Evolutionary conservation across 2,329 filamentous ascomycete genomes (phyloP), one percentile per base, ranked within the genome.

Genomic region (Calonectria pteridis): DNA sequence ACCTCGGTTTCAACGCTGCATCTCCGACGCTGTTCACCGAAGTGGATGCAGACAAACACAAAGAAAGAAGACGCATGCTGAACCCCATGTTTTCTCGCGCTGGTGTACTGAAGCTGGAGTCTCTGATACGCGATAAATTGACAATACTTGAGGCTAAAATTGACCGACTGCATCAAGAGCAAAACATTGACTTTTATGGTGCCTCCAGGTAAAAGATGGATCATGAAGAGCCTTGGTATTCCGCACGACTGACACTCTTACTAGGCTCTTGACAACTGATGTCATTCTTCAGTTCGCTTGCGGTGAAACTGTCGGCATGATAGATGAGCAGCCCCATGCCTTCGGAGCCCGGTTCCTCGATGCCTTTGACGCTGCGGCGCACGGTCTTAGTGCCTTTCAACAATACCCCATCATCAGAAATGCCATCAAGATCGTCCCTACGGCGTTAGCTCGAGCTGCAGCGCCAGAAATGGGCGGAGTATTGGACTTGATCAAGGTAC

Each of bases 71-170:
- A 5, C 55, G 29, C 6, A 59, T 59, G 55, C 33, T 59, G 1
- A 59, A 40, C 33, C 55, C 55, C n/a, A 59, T 59, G 55, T 59
- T 59, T 40, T 59, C 55, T 16, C 55, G 55, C 7, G 33, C 55
- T 4, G 55, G 55, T 16, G 55, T 59, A 33, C 18, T 59, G 6
- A 59, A 59, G 23, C 33, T 59, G 1, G 55, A 59, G 33, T 26
- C 55, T 1, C n/a, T 59, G n/a, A 59, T 59, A 6, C 55, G 55
- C 13, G 13, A 59, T 7, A 59, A 59, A 23, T 40, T 59, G 33
- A 40, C 55, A 16, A 35, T 59, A 18, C 55, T 59, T 7, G 55
- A 59, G 29, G 35, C 31, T 2, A 59, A 59, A n/a, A 59, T 59
- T 26, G 33, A 59, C n/a, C 11, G 55, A 13, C 14, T 59, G 4